Evolutionary conservation across 257 asterid genomes (phyloP).

Genomic region (Rehmannia glutinosa): DNA sequence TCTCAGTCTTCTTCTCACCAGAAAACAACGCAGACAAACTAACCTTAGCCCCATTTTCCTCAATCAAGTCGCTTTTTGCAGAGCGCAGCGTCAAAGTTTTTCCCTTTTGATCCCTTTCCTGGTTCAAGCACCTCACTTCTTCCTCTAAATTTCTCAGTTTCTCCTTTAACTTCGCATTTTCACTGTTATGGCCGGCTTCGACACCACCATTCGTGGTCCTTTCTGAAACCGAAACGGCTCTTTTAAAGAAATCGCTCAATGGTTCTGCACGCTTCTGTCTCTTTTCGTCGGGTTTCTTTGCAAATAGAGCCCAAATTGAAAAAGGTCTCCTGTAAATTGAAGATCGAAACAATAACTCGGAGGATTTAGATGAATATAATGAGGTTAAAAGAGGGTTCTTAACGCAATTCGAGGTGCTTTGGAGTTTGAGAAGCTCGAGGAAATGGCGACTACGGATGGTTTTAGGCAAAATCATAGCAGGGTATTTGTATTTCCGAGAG

Average conservation of each 20-base stretch:
- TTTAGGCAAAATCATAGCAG: conserved; percentile 34
- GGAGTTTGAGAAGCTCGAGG: conserved; percentile 14
- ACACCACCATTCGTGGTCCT: conserved; percentile 7
- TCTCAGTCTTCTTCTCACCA: conserved; percentile 1
- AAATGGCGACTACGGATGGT: conserved; percentile 18
- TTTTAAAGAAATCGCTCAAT: conserved; percentile 48
- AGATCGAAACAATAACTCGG: conserved; percentile 1
- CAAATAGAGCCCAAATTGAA: conserved; percentile 30
- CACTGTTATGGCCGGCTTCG: conserved; percentile 15
- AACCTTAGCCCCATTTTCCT: conserved; percentile 1
- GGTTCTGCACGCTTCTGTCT: conserved; percentile 19
- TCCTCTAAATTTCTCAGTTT: conserved; percentile 45
- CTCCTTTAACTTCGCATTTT: conserved; percentile 24
- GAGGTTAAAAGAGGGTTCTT: conserved; percentile 19
- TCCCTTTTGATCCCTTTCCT: conserved; percentile 15
- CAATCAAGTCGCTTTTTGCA: background rate
- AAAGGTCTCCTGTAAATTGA: conserved; percentile 30
- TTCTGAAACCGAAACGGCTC: conserved; percentile 37
- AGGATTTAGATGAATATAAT: conserved; percentile 11
- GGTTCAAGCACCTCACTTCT: conserved; percentile 33
- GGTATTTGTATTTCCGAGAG: background rate
- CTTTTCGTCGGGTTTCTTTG: conserved; percentile 13
- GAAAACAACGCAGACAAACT: conserved; percentile 37
- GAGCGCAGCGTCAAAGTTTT: background rate
- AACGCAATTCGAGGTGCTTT: too few relatives aligned